Base-by-base conservation (phyloP, 2,329 filamentous ascomycete genomes). In the Apiospora arundinis region DNA sequence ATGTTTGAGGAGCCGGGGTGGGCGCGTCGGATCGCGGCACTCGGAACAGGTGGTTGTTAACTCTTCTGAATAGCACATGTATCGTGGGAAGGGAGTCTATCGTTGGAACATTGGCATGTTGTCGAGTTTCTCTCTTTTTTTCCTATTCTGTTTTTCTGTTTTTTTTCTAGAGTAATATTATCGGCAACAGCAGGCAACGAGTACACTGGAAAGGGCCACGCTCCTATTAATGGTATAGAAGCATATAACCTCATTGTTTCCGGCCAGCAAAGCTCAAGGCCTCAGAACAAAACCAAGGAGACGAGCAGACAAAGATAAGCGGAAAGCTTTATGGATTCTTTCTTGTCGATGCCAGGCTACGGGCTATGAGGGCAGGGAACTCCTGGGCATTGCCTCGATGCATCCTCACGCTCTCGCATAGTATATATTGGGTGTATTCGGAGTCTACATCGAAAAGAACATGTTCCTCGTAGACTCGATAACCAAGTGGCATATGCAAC, bases 1-100 rank as follows among this genome's bases (percentile, higher is more conserved):
- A 18, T 60, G 52, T 18, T 32, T 14, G 28, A 60, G 28, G 28
- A 37, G 16, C 52, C 18, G 16, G 1, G 52, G 28, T 3, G 12
- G 16, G 16, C 28, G 28, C 16, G 52, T 60, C 28, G 52, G 28
- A 7, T 14, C 21, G 52, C 52, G 52, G 9, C 52, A 60, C 16
- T 60, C 52, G 16, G 52, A 37, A 28, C 52, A 60, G 52, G 25
- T 25, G 16, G 52, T 60, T 9, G 8, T 12, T 11, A 37, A 28
- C 32, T 60, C 52, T n/a, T 60, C 52, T 37, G 52, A 60, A n/a
- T 60, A 60, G 52, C 52, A 60, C 28, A 60, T 60, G 2, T 52
- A 14, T 49, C 44, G 44, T 46, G 18, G 16, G 9, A 46, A 46
- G 44, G 44, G 44, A 14, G 44, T 46, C 44, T 32, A 60, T 60